These are phyloP conservation scores for Gleditsia sinensis DNA, from an alignment of 306 rosid genomes.

Conservation along the genomic window DNA sequence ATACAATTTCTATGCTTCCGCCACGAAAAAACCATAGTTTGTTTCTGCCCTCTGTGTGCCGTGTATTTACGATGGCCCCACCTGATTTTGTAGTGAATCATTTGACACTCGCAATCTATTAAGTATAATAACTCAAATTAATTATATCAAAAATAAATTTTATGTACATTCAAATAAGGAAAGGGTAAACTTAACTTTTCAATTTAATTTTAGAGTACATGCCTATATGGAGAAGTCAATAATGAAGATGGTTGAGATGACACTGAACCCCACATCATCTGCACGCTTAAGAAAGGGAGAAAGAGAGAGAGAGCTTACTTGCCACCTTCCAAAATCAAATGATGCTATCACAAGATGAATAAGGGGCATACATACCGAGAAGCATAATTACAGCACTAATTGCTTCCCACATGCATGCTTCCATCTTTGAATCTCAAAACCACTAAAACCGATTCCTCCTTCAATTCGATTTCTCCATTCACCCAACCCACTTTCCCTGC, in stretches of 20 bases:
- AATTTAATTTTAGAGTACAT: not conserved
- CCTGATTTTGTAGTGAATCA: too few relatives aligned
- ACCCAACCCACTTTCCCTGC: not conserved
- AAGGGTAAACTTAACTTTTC: too few relatives aligned
- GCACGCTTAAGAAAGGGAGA: conserved; percentile 11
- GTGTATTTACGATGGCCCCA: not conserved
- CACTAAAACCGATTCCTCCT: too few relatives aligned
- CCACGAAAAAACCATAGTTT: too few relatives aligned
- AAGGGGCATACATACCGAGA: conserved; percentile 27
- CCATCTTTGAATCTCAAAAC: conserved; percentile 19
- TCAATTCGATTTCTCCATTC: not conserved
- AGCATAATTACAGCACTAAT: conserved; percentile 41
- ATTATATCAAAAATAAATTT: too few relatives aligned
- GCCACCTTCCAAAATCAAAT: not conserved
- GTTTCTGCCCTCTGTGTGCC: too few relatives aligned
- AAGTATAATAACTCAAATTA: too few relatives aligned
- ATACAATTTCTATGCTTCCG: not conserved
- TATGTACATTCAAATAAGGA: not conserved
- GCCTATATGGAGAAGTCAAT: not conserved
- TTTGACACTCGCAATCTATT: too few relatives aligned
- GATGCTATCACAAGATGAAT: not conserved
- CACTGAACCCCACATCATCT: not conserved
- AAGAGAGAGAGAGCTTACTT: not conserved
- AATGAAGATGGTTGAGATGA: not conserved
- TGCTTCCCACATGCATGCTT: conserved; percentile 43